These are phyloP conservation scores for Hypoxylon sp. DNA, from an alignment of 2,329 filamentous ascomycete genomes.

Conservation along the genomic window DNA sequence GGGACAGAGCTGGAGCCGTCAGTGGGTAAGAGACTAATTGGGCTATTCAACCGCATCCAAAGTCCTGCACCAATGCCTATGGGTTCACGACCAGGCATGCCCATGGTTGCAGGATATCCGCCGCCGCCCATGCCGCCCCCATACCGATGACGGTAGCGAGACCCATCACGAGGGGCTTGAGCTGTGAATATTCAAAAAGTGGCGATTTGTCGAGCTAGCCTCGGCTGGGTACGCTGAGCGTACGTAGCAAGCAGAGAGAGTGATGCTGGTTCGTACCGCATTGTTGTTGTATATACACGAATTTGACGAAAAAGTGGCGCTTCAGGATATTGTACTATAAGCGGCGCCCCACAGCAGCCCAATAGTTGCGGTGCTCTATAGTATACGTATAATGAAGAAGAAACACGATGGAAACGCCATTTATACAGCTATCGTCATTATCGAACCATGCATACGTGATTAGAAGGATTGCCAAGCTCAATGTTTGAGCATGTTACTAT, in stretches of 20 bases:
- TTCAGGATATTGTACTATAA: conserved; percentile 44
- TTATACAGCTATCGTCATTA: conserved; percentile 40
- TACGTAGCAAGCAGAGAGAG: conserved; percentile 33
- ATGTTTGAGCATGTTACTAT: conserved; percentile 12
- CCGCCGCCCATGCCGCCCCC: conserved; percentile 56
- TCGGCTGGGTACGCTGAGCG: conserved; percentile 42
- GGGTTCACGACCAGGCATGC: conserved; percentile 54
- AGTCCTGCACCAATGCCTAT: conserved; percentile 56
- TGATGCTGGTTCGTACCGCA: conserved; percentile 25
- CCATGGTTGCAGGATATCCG: conserved; percentile 58
- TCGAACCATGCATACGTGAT: conserved; percentile 41
- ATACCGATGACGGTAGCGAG: conserved; percentile 52
- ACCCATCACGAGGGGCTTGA: conserved; percentile 8
- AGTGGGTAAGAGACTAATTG: conserved; percentile 81
- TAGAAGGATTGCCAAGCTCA: conserved; percentile 35
- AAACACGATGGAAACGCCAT: conserved; percentile 42
- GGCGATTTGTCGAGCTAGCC: conserved; percentile 38
- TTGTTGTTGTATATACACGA: conserved; percentile 41
- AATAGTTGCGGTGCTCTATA: conserved; percentile 37
- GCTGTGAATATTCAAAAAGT: conserved; percentile 21
- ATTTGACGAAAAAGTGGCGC: conserved; percentile 35
- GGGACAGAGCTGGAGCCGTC: conserved; percentile 92
- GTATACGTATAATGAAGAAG: conserved; percentile 44
- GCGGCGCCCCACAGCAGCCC: conserved; percentile 37
- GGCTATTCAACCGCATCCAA: conserved; percentile 78